phyloP scores from a whole-genome alignment of 1,284 basidiomycete genomes.

The Athelia psychrophila region DNA sequence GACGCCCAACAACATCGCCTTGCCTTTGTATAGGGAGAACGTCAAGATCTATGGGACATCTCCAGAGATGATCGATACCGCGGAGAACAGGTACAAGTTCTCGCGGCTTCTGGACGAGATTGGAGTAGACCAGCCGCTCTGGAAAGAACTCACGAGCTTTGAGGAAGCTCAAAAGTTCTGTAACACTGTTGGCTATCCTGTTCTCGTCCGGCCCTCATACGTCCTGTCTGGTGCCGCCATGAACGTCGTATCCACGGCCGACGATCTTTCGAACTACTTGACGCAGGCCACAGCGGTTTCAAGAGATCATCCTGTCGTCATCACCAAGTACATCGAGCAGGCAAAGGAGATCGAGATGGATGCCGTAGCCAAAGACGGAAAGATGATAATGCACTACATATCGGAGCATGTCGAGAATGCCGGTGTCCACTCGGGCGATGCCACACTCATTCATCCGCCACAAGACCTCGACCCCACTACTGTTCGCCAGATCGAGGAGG shows the following conservation, averaged over 20 bases:
- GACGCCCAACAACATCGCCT: constrained; percentile 97
- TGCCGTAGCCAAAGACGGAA: constrained; percentile 94
- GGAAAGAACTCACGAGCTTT: constrained; percentile 95
- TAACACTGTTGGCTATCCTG: constrained; percentile 90
- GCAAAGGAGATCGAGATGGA: constrained; percentile 99
- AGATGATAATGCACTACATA: constrained; percentile 99
- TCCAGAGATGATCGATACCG: constrained; percentile 99
- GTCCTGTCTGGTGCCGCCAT: constrained; percentile 98
- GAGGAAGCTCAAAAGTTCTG: constrained; percentile 89
- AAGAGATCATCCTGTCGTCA: constrained; percentile 96
- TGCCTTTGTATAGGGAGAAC: constrained; percentile 91
- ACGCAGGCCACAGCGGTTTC: constrained; percentile 97
- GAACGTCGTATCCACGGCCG: constrained; percentile 96
- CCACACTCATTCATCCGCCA: constrained; percentile 95
- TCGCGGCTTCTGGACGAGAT: constrained; percentile 97
- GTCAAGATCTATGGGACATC: constrained; percentile 98
- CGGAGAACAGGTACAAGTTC: constrained; percentile 99
- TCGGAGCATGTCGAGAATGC: constrained; percentile 99
- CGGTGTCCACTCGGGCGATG: constrained; percentile 96
- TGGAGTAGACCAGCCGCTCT: constrained; percentile 94
- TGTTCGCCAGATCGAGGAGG: constrained; percentile 93
- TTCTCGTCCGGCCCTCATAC: constrained; percentile 96
- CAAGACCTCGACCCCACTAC: constrained; percentile 98
- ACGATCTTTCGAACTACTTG: constrained; percentile 90
- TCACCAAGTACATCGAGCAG: constrained; percentile 98